These are phyloP conservation scores for Umbelopsis isabellina DNA, from an alignment of 192 early-diverging fungal species.

Conservation along the genomic window DNA sequence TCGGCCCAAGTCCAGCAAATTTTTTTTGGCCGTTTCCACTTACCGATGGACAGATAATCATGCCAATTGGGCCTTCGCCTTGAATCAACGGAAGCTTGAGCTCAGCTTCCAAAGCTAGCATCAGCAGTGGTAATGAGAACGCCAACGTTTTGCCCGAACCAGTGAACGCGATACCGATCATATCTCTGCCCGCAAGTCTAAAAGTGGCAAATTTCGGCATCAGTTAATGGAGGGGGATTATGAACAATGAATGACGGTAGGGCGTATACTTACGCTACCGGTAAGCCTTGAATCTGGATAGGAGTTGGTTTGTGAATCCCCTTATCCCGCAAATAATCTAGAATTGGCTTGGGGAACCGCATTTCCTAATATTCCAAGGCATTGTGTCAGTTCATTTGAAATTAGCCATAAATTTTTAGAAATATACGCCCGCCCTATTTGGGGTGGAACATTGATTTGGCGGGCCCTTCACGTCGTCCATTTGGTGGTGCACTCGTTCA, in stretches of 20 bases:
- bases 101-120: conserved; percentile 95
- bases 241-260: neutral
- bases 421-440: too few species aligned
- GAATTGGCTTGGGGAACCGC: conserved; percentile 80
- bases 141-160: conserved; percentile 95
- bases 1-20: too few species aligned
- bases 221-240: neutral
- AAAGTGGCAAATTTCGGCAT: conserved; percentile 12
- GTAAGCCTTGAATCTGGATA: conserved; percentile 97
- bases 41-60: conserved; percentile 94
- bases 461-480: too few species aligned
- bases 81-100: conserved; percentile 73
- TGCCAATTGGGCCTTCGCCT: conserved; percentile 92
- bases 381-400: neutral
- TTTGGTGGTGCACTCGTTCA: too few species aligned
- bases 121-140: conserved; percentile 91
- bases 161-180: conserved; percentile 99
- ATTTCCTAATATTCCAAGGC: conserved; percentile 57
- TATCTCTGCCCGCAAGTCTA: conserved; percentile 85
- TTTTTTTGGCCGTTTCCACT: conserved; percentile 14
- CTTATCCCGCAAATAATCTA: conserved; percentile 80
- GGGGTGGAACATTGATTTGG: too few species aligned
- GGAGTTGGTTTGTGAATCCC: conserved; percentile 90
- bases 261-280: conserved; percentile 66
- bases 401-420: too few species aligned